A percentile compares a stretch with the other conserved stretches of the same genome.
These are phyloP conservation scores for Globisporangium recalcitrans DNA, from an alignment of 352 stramenopile species.

Conservation along the genomic window DNA sequence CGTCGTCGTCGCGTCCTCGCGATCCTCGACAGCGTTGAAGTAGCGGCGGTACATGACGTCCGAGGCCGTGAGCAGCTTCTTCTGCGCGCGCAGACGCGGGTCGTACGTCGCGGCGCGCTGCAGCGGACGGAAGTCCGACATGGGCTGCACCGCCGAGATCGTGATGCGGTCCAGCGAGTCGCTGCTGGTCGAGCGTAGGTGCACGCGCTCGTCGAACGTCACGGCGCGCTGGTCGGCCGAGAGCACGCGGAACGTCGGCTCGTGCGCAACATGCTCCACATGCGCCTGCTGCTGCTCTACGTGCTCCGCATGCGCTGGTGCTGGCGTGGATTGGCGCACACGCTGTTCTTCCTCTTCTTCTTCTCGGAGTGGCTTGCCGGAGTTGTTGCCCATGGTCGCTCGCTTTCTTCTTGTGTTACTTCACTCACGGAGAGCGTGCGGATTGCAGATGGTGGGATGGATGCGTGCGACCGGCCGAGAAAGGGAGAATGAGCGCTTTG, in stretches of 20 bases:
- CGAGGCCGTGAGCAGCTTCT: constrained; percentile 56
- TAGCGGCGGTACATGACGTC: constrained; percentile 78
- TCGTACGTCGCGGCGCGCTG: constrained; percentile 78
- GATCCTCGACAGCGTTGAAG: constrained; percentile 77
- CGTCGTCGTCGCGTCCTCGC: constrained; percentile 24
- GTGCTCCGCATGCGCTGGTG: neutral
- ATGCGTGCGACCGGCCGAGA: neutral
- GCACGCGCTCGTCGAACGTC: constrained; percentile 81
- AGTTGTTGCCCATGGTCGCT: constrained; percentile 7
- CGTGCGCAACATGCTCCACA: neutral
- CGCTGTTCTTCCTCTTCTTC: neutral
- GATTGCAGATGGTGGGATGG: neutral
- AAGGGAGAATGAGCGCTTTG: neutral
- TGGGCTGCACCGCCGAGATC: constrained; percentile 35
- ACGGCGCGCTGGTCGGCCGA: constrained; percentile 68
- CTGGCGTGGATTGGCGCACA: neutral
- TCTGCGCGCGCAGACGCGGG: constrained; percentile 54
- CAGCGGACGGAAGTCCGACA: constrained; percentile 67
- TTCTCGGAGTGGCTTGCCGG: constrained; percentile 1
- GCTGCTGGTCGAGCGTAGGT: constrained; percentile 25
- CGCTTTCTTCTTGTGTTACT: neutral
- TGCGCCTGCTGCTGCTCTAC: neutral
- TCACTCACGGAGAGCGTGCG: neutral
- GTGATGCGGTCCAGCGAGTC: constrained; percentile 32
- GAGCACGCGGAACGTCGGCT: constrained; percentile 50